A percentile compares a stretch with the other conserved stretches of the same genome.
phyloP scores from a whole-genome alignment of 345 rosid genomes.

The Lumnitzera littorea region DNA sequence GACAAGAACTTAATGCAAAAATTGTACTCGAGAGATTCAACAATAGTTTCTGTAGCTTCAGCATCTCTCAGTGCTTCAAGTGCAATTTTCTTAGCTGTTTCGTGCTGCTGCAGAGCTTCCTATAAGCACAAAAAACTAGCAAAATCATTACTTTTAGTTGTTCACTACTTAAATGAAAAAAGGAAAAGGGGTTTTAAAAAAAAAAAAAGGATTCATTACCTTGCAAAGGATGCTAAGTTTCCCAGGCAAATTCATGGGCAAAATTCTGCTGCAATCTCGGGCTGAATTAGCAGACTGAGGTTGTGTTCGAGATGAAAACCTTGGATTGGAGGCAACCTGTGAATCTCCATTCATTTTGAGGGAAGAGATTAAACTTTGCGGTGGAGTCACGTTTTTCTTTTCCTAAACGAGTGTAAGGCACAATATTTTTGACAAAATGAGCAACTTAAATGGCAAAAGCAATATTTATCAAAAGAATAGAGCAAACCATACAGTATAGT shows the following conservation, averaged over 20 bases:
- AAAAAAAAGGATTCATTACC: constrained; percentile 26
- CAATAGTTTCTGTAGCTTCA: constrained; percentile 54
- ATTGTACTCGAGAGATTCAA: constrained; percentile 65
- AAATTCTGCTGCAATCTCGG: constrained; percentile 22
- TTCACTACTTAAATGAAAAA: not conserved
- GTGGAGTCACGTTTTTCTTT: constrained; percentile 52
- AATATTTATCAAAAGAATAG: too few relatives aligned
- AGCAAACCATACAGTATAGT: too few relatives aligned
- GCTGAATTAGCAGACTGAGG: constrained; percentile 21
- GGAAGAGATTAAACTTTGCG: constrained; percentile 28
- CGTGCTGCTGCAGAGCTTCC: constrained; percentile 77
- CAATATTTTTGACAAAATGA: too few relatives aligned
- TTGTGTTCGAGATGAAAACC: constrained; percentile 12
- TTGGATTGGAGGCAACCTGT: constrained; percentile 16
- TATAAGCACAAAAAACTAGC: constrained; percentile 15
- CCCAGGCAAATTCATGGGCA: constrained; percentile 45
- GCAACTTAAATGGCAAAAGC: too few relatives aligned
- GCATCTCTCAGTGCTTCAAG: constrained; percentile 85
- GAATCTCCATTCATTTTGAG: constrained; percentile 27
- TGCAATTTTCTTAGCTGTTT: constrained; percentile 71
- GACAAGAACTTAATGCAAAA: not conserved
- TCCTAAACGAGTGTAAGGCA: constrained; percentile 18
- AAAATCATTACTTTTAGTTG: not conserved
- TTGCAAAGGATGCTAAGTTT: constrained; percentile 56
- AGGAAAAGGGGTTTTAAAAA: not conserved